These are phyloP conservation scores for Bacidia gigantensis DNA, from an alignment of 495 filamentous ascomycete genomes.

Conservation along the genomic window DNA sequence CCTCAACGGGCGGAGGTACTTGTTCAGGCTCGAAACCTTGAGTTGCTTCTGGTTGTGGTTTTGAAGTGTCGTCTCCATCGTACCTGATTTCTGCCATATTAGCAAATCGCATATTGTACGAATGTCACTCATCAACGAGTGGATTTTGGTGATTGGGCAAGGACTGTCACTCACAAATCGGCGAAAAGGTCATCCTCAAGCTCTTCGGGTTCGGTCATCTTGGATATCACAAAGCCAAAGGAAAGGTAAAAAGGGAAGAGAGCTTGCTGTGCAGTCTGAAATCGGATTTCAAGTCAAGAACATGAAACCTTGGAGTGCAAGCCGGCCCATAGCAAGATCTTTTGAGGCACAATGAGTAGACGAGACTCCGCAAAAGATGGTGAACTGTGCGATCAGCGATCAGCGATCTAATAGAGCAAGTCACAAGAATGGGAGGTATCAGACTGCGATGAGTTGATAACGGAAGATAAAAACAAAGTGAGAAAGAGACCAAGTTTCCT, in stretches of 20 bases:
- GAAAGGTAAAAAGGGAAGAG: neutral
- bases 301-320: no score
- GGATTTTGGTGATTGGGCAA: neutral
- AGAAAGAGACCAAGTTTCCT: no score
- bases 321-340: no score
- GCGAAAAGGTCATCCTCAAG: constrained; percentile 97
- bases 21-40: constrained; percentile 5
- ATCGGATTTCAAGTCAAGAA: no score
- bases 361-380: no score
- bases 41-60: constrained; percentile 5
- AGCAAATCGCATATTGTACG: no score
- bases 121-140: constrained; percentile 3
- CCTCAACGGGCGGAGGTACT: neutral
- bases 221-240: neutral
- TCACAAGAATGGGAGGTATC: no score
- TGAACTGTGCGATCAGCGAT: no score
- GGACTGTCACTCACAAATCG: constrained; percentile 60
- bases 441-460: no score
- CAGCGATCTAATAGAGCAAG: no score
- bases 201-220: constrained; percentile 78
- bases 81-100: constrained; percentile 48
- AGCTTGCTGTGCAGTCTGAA: neutral
- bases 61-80: constrained; percentile 60
- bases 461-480: no score
- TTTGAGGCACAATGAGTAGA: no score